Base-by-base conservation (phyloP, 176 grass and related monocot genomes). In the Coix lacrymajobi region DNA sequence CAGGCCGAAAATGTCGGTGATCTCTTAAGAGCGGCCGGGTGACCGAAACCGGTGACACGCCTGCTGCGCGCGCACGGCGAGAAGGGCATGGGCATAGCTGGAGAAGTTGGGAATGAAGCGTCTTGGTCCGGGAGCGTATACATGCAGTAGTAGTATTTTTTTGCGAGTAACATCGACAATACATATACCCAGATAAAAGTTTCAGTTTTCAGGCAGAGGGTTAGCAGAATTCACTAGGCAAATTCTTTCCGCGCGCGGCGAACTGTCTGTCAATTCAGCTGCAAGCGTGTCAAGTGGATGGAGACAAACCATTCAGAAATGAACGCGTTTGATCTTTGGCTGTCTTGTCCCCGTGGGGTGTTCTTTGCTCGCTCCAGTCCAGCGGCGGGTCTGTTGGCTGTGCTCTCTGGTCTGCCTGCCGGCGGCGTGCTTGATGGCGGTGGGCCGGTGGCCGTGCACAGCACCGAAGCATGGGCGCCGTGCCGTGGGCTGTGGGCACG, bases 91-190 rank as follows among this genome's bases (percentile, higher is more conserved):
- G 69, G 58, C 72, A 62, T 70, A 49, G 39, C 51, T 62, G 52
- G 79, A 67, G 83, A 41, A 79, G 80, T n/a, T 4, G 80, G 88
- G 88, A 84, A 90, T 90, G 88, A 90, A 90, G 88, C 88, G 24
- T 84, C 82, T 83, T 79, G 88, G 88, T 90, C 88, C 88, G 84
- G 79, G 74, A 90, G 88, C 66, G 67, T 83, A 90, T 87, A 87
- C 79, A 90, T 83, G 62, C 25, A 25, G 3, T 58, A 57, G 60
- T 66, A 83, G 69, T 60, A 7, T 75, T 54, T 71, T 88, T 71
- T 57, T 68, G 30, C 78, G 25, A 72, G 60, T 62, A 61, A 69
- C 31, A 71, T 79, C 3, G 79, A 79, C 3, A 37, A 24, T 66
- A n/a, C n/a, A 43, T 73, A 69, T 25, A 58, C n/a, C 30, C 31